phyloP scores from a whole-genome alignment of 2,329 filamentous ascomycete genomes.

The Colletotrichum lentis region DNA sequence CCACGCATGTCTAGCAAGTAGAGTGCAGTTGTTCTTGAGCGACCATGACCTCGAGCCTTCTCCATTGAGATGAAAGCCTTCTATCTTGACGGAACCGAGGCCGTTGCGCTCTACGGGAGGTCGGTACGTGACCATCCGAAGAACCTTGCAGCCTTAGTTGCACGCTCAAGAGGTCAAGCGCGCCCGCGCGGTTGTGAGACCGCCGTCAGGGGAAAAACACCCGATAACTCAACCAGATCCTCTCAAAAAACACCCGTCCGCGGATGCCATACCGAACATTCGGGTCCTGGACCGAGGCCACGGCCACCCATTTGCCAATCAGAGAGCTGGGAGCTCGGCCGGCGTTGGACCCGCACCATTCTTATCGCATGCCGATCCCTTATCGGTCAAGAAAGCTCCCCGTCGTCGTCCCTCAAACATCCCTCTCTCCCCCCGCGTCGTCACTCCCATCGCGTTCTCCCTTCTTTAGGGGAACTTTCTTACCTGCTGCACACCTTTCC shows the following conservation, averaged over 20 bases:
- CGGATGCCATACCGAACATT: constrained; percentile 17
- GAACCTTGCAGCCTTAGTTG: neutral
- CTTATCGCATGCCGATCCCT: constrained; percentile 17
- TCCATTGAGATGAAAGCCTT: neutral
- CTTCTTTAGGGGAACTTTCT: neutral
- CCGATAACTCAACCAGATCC: neutral
- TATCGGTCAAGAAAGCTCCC: constrained; percentile 19
- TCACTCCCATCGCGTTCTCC: neutral
- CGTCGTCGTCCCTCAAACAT: constrained; percentile 5
- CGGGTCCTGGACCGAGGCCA: constrained; percentile 15
- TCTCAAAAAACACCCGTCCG: neutral
- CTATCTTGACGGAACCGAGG: neutral
- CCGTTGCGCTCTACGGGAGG: neutral
- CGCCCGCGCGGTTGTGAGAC: constrained; percentile 1
- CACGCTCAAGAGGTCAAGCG: neutral
- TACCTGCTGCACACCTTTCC: neutral
- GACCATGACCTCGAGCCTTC: neutral
- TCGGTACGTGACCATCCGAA: neutral
- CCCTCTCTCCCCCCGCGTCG: constrained; percentile 4
- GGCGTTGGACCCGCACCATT: constrained; percentile 1
- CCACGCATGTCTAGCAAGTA: too few species aligned
- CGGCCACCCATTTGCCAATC: constrained; percentile 5
- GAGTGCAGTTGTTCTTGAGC: too few species aligned
- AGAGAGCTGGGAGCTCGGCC: constrained; percentile 3
- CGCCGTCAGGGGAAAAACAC: neutral